Evolutionary conservation across 768 basidiomycete genomes (phyloP), one percentile per base, ranked within the genome.

Genomic region (Panellus pusillus): DNA sequence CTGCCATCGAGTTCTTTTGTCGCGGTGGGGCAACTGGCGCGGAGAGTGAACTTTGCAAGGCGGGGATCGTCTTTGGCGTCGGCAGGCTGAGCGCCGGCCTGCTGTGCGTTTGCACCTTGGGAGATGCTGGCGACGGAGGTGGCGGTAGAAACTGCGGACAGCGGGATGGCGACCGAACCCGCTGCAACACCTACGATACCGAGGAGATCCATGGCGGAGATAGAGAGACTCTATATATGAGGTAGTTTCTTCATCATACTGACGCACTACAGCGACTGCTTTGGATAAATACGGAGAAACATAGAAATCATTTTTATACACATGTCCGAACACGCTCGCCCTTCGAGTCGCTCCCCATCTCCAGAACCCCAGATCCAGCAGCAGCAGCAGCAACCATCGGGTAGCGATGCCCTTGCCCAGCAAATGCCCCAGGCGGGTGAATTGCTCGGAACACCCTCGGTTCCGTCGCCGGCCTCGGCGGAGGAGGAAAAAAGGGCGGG

Each of bases 121-220:
- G 68, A 67, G 18, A 67, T 64, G 5, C 57, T 63, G 15, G 65
- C 61, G 32, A 67, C 66, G 11, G 67, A 58, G n/a, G 65, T 69
- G 1, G 68, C 48, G 1, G 63, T 61, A 15, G 68, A 61, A 2
- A 65, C 64, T 3, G 68, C 63, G 3, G 68, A 47, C 2, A 68
- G 60, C 0, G 68, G 67, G 17, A 67, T 66, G 42, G 66, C 60
- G 17, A 67, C 65, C 17, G 66, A 61, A 35, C 66, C 67, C 8
- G 65, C 58, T 5, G 64, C 66, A 2, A 65, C 61, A 39, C 69
- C 66, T 17, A 69, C 53, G 14, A 70, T 61, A 29, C 68, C 67
- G 7, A 69, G 60, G 28, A 69, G 43, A 12, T 64, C 55, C 55
- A 56, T 56, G 15, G 24, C 24, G 24, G 24, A 2, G 24, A 24